Base-by-base conservation (phyloP, 2,329 filamentous ascomycete species). In the Pestalotiopsis sp. region DNA sequence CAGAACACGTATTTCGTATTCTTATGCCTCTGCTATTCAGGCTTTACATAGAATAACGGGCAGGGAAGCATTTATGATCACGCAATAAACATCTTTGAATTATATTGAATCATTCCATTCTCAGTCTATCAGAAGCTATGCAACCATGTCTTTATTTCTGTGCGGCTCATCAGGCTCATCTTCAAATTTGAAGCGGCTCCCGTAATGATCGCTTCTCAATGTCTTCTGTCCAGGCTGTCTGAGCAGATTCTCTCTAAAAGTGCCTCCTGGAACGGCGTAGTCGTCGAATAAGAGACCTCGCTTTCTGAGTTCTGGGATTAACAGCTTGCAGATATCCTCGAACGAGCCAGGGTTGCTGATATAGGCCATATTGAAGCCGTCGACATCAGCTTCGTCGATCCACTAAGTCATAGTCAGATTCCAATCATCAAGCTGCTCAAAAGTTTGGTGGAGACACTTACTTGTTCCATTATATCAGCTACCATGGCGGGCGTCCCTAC, bases 231-330 rank as follows among this genome's bases (percentile, higher is more conserved):
- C 69, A 14, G 61, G 67, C 17, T 68, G 60, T 4, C 69, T 36
- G 23, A 68, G 67, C 17, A 67, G 27, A n/a, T 70, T 70, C 64
- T 68, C 60, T 36, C 62, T 57, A 39, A 70, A 67, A 0, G 68
- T 69, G 2, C 68, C 68, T 13, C 69, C 66, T n/a, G 69, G 69
- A 1, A 66, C 67, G 6, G 59, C 66, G 17, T 70, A 70, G 39
- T 41, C 67, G 31, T 70, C 69, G 27, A 67, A 70, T 9, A 65
- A 13, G 6, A 65, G 62, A 36, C 62, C 62, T 36, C 62, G 62
- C 13, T 12, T 49, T 23, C 41, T n/a, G 12, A 65, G 38, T 39
- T 65, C 62, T 4, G 62, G 62, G 1, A 65, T 39, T 2, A 65
- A 41, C 2, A 65, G 62, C 11, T 65, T 25, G 20, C 27, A 36